Percentiles rank a stretch among this genome's conserved stretches.
Evolutionary conservation across 1,284 basidiomycete species (phyloP).

Genomic region (Ustilago cynodontis): DNA sequence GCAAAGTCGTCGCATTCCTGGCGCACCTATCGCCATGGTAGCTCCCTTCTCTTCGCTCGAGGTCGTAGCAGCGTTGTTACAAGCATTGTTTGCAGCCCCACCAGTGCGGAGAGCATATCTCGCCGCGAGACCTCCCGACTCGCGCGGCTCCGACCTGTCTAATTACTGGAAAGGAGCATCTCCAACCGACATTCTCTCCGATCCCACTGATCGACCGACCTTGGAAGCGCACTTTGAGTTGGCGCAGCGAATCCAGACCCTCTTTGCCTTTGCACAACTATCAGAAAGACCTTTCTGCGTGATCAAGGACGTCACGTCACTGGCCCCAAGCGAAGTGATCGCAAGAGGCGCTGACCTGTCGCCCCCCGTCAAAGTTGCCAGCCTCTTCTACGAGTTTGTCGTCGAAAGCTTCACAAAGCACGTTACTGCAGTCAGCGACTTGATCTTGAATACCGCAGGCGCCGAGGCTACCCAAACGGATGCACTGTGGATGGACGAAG

Average conservation of each 20-base stretch:
- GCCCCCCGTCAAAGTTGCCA: conserved; percentile 25
- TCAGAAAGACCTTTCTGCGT: conserved; percentile 38
- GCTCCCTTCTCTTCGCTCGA: conserved; percentile 48
- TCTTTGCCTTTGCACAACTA: conserved; percentile 41
- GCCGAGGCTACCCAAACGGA: conserved; percentile 17
- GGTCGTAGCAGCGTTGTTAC: conserved; percentile 31
- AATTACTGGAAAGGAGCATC: conserved; percentile 48
- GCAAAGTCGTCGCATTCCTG: conserved; percentile 21
- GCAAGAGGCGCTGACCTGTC: conserved; percentile 33
- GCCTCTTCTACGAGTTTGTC: conserved; percentile 37
- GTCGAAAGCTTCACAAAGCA: conserved; percentile 33
- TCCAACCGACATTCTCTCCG: conserved; percentile 19
- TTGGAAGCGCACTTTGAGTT: conserved; percentile 36
- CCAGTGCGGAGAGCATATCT: conserved; percentile 37
- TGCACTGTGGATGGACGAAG: conserved; percentile 35
- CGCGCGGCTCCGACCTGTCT: conserved; percentile 29
- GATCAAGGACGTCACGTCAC: conserved; percentile 34
- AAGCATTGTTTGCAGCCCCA: conserved; percentile 40
- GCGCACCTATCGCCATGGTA: conserved; percentile 43
- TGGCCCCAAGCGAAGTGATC: conserved; percentile 37
- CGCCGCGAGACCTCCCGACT: conserved; percentile 22
- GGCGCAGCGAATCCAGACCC: conserved; percentile 41
- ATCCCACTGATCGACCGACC: neutral
- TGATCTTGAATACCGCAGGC: conserved; percentile 16
- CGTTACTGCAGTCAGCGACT: conserved; percentile 15